Evolutionary conservation across 495 filamentous ascomycete genomes (phyloP), one percentile per base, ranked within the genome.

Genomic region (Lasiosphaeria hispida): DNA sequence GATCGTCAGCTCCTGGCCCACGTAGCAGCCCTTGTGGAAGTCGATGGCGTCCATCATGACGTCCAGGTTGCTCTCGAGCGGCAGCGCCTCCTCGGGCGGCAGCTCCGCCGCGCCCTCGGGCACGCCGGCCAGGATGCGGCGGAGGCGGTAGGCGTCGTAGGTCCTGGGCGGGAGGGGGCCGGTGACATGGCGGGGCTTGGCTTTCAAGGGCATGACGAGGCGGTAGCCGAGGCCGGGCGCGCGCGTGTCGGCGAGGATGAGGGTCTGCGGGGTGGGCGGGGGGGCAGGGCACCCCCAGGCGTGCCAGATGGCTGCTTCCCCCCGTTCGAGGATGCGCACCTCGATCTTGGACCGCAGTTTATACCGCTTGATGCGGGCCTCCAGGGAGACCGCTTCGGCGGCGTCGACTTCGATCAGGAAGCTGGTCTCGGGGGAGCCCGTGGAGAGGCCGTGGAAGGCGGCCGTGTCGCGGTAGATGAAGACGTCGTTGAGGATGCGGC

Each of bases 1-100:
- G 44, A 96, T 96, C 7, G 95, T 97, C 51, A 97, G 78, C 69
- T 98, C 94, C 74, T 98, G 94, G 0, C 94, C 94, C 0, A 97
- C 85, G 71, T 98, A 98, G 72, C 94, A 98, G 1, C 94, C 94
- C 74, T 98, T 98, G 47, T 84, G 81, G 72, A 95, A 98, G 75
- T 97, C 91, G 41, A 97, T 83, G 3, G 80, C 95, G 14, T 80
- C 78, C 79, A 86, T 85, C 61, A 89, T 30, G 23, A 30, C 77
- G 71, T 98, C 94, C 61, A 96, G 77, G 69, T 96, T 94, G 57
- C 76, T 85, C 69, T 97, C 91, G 61, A 87, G 84, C 17, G 92
- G 91, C 44, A 97, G 75, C 23, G 90, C 85, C 3, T 77, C 70
- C 42, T 85, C 87, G 45, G 75, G 69, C 18, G 82, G 69, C 13